Percentiles rank a stretch among this genome's conserved stretches.
Evolutionary conservation across 768 basidiomycete genomes (phyloP).

Genomic region (Dacryopinax spathularia): DNA sequence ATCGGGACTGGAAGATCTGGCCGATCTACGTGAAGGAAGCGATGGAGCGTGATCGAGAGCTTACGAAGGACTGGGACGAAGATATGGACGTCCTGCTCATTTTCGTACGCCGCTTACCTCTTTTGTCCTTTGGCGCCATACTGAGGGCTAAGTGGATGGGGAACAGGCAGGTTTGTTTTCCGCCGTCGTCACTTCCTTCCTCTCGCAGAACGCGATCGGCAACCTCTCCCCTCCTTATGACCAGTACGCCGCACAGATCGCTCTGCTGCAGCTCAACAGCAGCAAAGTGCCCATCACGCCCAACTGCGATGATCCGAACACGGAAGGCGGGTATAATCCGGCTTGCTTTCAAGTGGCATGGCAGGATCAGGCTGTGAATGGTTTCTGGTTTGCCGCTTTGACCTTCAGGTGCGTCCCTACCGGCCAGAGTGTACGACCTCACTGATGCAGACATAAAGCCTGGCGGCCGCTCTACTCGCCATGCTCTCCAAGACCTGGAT

Average conservation of each 20-base stretch:
- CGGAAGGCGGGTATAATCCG: background rate
- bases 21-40: constrained; percentile 26
- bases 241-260: background rate
- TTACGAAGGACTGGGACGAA: constrained; percentile 28
- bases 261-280: background rate
- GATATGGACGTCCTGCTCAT: constrained; percentile 32
- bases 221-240: background rate
- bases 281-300: background rate
- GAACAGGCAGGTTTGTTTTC: constrained; percentile 25
- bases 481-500: constrained; percentile 40
- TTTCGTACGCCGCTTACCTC: constrained; percentile 19
- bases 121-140: background rate
- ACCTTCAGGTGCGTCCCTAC: background rate
- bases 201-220: constrained; percentile 5
- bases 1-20: constrained; percentile 20
- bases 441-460: background rate
- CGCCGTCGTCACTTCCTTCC: constrained; percentile 20
- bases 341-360: background rate
- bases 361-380: constrained; percentile 23
- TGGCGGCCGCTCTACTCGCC: constrained; percentile 26
- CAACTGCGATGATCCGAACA: background rate
- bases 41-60: constrained; percentile 22
- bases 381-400: constrained; percentile 29
- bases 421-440: background rate
- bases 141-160: too few relatives aligned